Evolutionary conservation across 352 stramenopile genomes (phyloP), one percentile per base, ranked within the genome.

Genomic region (Pythium monospermum): DNA sequence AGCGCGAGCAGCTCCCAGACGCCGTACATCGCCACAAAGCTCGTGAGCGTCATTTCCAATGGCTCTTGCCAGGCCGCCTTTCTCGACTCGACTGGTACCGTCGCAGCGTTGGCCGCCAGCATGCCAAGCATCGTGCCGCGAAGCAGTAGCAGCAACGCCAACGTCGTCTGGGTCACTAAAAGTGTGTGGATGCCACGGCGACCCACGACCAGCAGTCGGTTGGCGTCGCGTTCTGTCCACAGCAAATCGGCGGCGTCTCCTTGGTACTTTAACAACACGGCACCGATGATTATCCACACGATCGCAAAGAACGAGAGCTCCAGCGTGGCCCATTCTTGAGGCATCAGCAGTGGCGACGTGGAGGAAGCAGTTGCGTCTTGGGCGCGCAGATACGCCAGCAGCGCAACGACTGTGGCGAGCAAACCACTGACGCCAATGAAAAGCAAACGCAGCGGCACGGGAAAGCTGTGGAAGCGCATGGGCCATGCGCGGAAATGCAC

Each of bases 251-350:
- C 43, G 2, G 49, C 31, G 15, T 30, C 8, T 2, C 30, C 38
- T 13, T 50, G 30, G 36, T 50, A 47, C 42, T 54, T 49, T 27
- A 64, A 43, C 15, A 64, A 16, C 21, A 41, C 7, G 2, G 57
- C 44, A 1, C 57, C 57, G 23, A 58, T 31, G 12, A 54, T 35
- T 27, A 64, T 50, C 57, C 57, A 64, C 31, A 63, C n/a, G 23
- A 38, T 31, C 8, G 35, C 41, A 18, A 43, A 49, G 38, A 56
- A 61, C 31, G 27, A 33, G n/a, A 55, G 42, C 39, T 51, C 39
- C 15, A 56, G 26, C 0, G 16, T n/a, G 31, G 26, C 43, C 54
- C 54, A 61, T 22, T 46, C 25, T 3, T 11, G n/a, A 6, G 39
- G 15, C 5, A 8, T 41, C 12, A 61, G 21, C 4, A 46, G n/a